Evolutionary conservation across 108 stramenopile genomes (phyloP).

Genomic region (Pseudonitzschia delicatissima): DNA sequence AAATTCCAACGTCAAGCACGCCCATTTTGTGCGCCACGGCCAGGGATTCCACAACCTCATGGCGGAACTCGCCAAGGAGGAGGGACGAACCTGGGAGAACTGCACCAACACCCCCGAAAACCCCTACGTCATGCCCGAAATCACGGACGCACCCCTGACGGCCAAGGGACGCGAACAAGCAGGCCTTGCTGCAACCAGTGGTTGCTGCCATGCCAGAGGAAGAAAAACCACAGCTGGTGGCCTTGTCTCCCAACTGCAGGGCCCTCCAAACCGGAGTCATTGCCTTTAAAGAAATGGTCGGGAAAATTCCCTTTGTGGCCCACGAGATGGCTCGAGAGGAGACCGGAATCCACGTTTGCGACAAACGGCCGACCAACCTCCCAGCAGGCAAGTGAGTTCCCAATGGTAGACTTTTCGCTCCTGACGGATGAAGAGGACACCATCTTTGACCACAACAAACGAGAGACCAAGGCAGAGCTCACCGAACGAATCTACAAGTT

Average conservation of each 20-base stretch:
- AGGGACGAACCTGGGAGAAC: conserved; percentile 49
- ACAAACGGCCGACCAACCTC: conserved; percentile 63
- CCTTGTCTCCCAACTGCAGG: conserved; percentile 61
- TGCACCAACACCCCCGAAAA: conserved; percentile 35
- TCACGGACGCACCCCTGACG: conserved; percentile 76
- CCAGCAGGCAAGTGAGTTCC: conserved; percentile 51
- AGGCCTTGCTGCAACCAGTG: conserved; percentile 36
- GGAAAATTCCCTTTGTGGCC: conserved; percentile 52
- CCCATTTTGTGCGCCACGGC: conserved; percentile 31
- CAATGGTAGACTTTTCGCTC: conserved; percentile 56
- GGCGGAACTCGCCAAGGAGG: conserved; percentile 48
- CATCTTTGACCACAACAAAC: conserved; percentile 35
- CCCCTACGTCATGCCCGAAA: conserved; percentile 59
- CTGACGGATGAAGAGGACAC: conserved; percentile 53
- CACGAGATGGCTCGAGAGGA: conserved; percentile 77
- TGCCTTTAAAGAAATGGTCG: conserved; percentile 58
- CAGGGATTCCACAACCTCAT: conserved; percentile 57
- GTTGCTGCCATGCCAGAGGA: conserved; percentile 14
- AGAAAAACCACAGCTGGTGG: conserved; percentile 50
- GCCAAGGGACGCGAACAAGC: conserved; percentile 72
- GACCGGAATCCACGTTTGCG: conserved; percentile 71
- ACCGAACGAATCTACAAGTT: conserved; percentile 52
- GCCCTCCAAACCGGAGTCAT: conserved; percentile 70
- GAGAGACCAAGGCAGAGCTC: conserved; percentile 53
- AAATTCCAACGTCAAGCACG: conserved; percentile 1